Conservation (phyloP, 352 stramenopile species). For the Phytophthora rubi region DNA sequence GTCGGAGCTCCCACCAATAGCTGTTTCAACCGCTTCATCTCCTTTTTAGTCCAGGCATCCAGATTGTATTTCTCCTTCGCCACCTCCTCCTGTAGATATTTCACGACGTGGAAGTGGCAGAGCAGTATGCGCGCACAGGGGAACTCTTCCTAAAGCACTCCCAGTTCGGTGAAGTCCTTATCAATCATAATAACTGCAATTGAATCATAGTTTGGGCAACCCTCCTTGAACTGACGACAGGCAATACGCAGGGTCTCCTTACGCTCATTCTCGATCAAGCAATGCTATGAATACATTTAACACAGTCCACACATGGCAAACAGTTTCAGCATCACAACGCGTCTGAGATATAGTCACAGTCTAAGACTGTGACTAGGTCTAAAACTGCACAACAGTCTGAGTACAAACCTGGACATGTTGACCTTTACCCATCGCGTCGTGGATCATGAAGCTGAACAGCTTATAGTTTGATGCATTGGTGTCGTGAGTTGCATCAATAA, state of each 20-base stretch:
- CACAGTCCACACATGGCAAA: neutral
- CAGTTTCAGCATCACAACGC: neutral
- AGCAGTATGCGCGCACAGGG: neutral
- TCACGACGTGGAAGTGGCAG: constrained; percentile 20
- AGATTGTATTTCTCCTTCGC: too few relatives aligned
- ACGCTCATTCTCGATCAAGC: constrained; percentile 9
- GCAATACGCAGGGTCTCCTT: constrained; percentile 11
- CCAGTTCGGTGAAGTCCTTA: constrained; percentile 27
- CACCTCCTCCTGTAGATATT: constrained; percentile 14
- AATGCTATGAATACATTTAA: constrained; percentile 9
- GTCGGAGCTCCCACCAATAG: too few relatives aligned
- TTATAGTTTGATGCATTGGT: constrained; percentile 18
- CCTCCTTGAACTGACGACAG: constrained; percentile 11
- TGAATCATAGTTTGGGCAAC: constrained; percentile 3
- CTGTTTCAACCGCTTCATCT: too few relatives aligned
- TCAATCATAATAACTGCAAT: constrained; percentile 17
- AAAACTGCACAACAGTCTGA: constrained; percentile 2
- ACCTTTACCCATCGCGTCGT: constrained; percentile 13
- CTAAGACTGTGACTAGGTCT: neutral
- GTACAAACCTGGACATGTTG: neutral
- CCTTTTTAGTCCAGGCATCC: too few relatives aligned
- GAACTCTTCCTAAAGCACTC: constrained; percentile 6
- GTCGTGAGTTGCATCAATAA: constrained; percentile 22
- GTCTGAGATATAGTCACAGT: neutral
- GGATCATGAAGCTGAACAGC: constrained; percentile 24